phyloP scores from a whole-genome alignment of 1,284 basidiomycete species.

The Peniophora sp. region DNA sequence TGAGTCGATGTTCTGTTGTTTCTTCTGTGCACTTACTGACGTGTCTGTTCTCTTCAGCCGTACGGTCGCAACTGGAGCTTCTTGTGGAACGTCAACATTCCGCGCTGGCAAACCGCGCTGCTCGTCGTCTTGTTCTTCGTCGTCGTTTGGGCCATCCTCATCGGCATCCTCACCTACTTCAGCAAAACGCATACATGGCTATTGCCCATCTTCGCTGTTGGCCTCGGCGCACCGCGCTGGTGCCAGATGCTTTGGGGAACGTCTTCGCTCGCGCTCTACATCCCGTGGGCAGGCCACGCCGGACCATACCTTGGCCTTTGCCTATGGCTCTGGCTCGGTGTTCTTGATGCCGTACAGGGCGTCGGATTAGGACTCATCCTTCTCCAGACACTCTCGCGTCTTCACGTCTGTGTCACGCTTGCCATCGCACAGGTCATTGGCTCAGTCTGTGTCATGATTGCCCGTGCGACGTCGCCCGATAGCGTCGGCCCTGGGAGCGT shows the following conservation, averaged over 20 bases:
- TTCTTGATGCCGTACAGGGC: conserved; percentile 87
- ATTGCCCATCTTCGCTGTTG: conserved; percentile 87
- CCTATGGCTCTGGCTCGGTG: conserved; percentile 90
- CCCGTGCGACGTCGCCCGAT: conserved; percentile 80
- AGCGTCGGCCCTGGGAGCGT: conserved; percentile 78
- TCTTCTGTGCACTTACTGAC: conserved; percentile 2
- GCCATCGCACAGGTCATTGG: conserved; percentile 83
- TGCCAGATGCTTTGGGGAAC: conserved; percentile 90
- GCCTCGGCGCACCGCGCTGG: conserved; percentile 87
- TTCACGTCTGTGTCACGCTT: conserved; percentile 88
- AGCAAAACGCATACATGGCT: conserved; percentile 93
- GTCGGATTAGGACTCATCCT: conserved; percentile 92
- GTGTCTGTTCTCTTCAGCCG: conserved; percentile 36
- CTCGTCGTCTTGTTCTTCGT: conserved; percentile 82
- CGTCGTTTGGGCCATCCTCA: conserved; percentile 71
- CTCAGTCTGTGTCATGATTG: conserved; percentile 77
- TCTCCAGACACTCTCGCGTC: conserved; percentile 79
- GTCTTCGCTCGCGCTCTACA: conserved; percentile 80
- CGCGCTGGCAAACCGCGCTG: conserved; percentile 76
- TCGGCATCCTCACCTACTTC: conserved; percentile 74
- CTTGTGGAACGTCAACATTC: conserved; percentile 80
- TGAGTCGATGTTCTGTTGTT: conserved; percentile 28
- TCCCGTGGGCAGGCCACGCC: conserved; percentile 80
- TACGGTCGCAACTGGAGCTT: conserved; percentile 92
- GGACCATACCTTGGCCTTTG: conserved; percentile 85